These are phyloP conservation scores for Trifolium dubium DNA, from an alignment of 306 rosid genomes.

Conservation along the genomic window DNA sequence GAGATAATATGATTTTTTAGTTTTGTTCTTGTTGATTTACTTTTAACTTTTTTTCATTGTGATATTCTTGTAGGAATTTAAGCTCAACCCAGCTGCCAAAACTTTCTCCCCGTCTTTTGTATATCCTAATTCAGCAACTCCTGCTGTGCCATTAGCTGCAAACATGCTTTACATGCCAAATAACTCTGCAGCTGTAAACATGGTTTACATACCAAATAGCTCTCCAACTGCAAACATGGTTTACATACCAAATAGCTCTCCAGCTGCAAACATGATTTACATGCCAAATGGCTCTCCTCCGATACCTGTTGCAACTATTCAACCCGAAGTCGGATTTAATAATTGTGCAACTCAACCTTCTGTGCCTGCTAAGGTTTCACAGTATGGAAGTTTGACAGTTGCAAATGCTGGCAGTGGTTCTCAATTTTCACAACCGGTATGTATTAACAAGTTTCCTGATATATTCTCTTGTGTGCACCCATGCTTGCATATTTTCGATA, in stretches of 20 bases:
- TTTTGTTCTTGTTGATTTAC: background rate
- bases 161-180: conserved; percentile 69
- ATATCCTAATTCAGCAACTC: conserved; percentile 48
- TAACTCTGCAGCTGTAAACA: conserved; percentile 55
- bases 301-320: conserved; percentile 59
- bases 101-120: conserved; percentile 72
- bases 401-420: conserved; percentile 71
- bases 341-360: conserved; percentile 61
- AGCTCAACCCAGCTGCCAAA: conserved; percentile 94
- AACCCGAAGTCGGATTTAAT: conserved; percentile 62
- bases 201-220: conserved; percentile 62
- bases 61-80: conserved; percentile 68
- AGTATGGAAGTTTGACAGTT: conserved; percentile 60
- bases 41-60: conserved; percentile 29
- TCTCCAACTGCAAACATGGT: conserved; percentile 57
- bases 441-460: conserved; percentile 42
- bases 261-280: conserved; percentile 48
- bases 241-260: conserved; percentile 67
- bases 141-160: conserved; percentile 59
- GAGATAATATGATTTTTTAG: conserved; percentile 23
- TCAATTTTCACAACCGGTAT: conserved; percentile 79
- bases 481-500: conserved; percentile 27
- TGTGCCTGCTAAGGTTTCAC: conserved; percentile 66
- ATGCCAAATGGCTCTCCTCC: conserved; percentile 62
- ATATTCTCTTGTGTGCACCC: conserved; percentile 24